A percentile compares a stretch with the other conserved stretches of the same genome.
Evolutionary conservation across 1,284 basidiomycete species (phyloP).

Genomic region (Fistulina hepatica): DNA sequence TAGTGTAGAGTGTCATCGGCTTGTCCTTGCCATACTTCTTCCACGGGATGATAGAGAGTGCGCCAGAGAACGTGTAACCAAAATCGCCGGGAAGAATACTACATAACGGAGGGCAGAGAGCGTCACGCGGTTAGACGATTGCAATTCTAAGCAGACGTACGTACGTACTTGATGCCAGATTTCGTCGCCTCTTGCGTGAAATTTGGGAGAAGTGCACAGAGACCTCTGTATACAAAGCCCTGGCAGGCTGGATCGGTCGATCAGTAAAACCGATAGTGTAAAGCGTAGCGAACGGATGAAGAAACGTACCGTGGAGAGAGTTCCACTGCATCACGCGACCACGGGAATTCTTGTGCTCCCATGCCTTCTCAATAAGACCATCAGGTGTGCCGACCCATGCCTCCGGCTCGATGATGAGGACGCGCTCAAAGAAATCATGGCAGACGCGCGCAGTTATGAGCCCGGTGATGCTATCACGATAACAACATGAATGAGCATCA

Average conservation of each 20-base stretch:
- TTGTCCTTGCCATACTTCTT: slow-evolving; percentile 10
- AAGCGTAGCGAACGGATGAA: background rate
- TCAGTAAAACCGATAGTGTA: background rate
- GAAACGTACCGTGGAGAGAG: slow-evolving; percentile 18
- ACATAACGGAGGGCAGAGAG: no score
- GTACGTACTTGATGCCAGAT: slow-evolving; percentile 1
- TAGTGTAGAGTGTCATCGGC: slow-evolving; percentile 15
- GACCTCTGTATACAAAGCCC: background rate
- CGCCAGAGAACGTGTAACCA: slow-evolving; percentile 11
- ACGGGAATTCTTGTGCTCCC: slow-evolving; percentile 14
- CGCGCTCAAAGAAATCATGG: slow-evolving; percentile 24
- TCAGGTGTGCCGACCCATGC: slow-evolving; percentile 18
- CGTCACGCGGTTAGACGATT: no score
- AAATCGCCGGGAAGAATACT: slow-evolving; percentile 15
- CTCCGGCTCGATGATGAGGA: slow-evolving; percentile 26
- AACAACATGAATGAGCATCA: no score
- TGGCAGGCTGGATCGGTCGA: background rate
- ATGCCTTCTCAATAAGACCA: slow-evolving; percentile 9
- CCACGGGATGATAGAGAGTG: slow-evolving; percentile 8
- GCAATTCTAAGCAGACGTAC: no score
- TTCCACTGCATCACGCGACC: slow-evolving; percentile 21
- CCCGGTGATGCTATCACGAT: slow-evolving; percentile 7
- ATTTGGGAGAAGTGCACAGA: slow-evolving; percentile 15
- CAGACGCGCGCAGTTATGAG: slow-evolving; percentile 12
- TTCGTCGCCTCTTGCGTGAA: slow-evolving; percentile 16